Evolutionary conservation across 257 asterid species (phyloP).

Genomic region (Marsdenia floribunda): DNA sequence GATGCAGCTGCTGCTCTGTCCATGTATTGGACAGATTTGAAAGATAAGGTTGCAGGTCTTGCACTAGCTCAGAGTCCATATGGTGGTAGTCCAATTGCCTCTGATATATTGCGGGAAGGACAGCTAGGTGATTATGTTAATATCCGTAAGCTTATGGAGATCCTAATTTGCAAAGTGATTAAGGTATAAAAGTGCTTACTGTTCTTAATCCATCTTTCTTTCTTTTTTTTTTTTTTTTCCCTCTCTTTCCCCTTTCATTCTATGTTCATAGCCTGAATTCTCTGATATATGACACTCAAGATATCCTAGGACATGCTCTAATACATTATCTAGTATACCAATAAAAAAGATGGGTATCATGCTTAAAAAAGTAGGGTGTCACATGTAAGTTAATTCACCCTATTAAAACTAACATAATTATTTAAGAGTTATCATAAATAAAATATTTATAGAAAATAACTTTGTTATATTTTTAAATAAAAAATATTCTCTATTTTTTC

Average conservation of each 20-base stretch:
- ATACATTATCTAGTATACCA: no score
- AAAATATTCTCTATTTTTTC: no score
- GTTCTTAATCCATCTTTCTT: slow-evolving; percentile 1
- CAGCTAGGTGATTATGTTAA: slow-evolving; percentile 97
- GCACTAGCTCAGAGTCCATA: slow-evolving; percentile 93
- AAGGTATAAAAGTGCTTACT: slow-evolving; percentile 51
- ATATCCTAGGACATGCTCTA: no score
- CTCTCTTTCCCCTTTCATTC: neutral
- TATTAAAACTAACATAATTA: no score
- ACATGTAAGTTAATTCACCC: no score
- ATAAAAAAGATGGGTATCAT: no score
- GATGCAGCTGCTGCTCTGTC: slow-evolving; percentile 94
- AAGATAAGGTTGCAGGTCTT: slow-evolving; percentile 93
- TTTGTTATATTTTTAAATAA: no score
- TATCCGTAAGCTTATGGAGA: slow-evolving; percentile 91
- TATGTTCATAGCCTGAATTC: neutral
- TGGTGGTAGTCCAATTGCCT: slow-evolving; percentile 96
- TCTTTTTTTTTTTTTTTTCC: neutral
- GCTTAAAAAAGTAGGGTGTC: no score
- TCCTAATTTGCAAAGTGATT: slow-evolving; percentile 84
- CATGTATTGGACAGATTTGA: slow-evolving; percentile 83
- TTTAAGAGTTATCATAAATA: no score
- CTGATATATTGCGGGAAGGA: slow-evolving; percentile 89
- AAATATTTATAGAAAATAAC: no score
- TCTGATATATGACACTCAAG: no score